Base-by-base conservation (phyloP, 805 yeast genomes). In the Kluyveromyces lactis region DNA sequence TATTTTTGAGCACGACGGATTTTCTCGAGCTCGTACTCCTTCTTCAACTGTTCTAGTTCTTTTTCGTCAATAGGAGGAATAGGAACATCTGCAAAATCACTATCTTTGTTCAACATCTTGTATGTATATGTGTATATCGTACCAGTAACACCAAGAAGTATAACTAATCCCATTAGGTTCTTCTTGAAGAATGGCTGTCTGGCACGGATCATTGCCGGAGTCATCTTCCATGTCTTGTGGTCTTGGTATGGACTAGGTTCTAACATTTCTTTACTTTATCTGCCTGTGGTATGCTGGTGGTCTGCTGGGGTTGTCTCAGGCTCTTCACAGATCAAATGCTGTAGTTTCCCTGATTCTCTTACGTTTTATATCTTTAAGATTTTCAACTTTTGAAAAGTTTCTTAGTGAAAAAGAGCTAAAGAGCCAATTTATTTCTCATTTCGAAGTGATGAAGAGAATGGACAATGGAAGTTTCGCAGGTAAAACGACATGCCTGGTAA, bases 131-230 rank as follows among this genome's bases (percentile, higher is more conserved):
- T 32, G 53, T 70, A 89, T 19, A 86, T 81, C 32, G 84, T 78
- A 9, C 73, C 67, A 4, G 92, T 79, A 38, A 86, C 63, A n/a
- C 81, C 72, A 4, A 78, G 63, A 16, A 86, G 66, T 0, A 73
- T 62, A 13, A 68, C 67, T 37, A 89, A 75, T 0, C 79, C 74
- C 15, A 75, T 66, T 55, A 81, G 73, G 60, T 89, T 90, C 52
- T 71, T 77, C 73, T 79, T 75, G 64, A 87, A 85, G 56, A 75
- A 90, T 31, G 95, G 97, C 44, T 73, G 71, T 61, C 97, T 75
- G 34, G 95, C 96, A 48, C 97, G 72, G 49, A 86, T 69, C 71
- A 90, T 78, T 4, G 96, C 95, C 12, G 95, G 95, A 1, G 96
- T 85, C 90, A 87, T 87, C 55, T 81, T 81, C 63, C 75, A 81